These are phyloP conservation scores for Senna tora DNA, from an alignment of 306 rosid genomes.

Conservation along the genomic window DNA sequence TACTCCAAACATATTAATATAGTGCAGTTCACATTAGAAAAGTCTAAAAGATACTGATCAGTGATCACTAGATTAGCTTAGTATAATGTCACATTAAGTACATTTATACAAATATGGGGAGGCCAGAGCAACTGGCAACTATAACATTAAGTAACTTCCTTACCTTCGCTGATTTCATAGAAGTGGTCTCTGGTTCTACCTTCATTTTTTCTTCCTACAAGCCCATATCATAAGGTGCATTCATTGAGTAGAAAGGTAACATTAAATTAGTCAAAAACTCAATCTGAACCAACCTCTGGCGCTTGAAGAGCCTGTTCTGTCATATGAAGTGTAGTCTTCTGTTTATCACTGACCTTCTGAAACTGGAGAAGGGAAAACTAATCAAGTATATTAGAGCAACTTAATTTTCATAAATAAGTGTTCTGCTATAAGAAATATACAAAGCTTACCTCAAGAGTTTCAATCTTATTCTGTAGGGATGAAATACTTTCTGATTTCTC, in stretches of 20 bases:
- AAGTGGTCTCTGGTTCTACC: slow-evolving; percentile 14
- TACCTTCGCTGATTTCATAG: slow-evolving; percentile 26
- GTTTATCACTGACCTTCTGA: slow-evolving; percentile 27
- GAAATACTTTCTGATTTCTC: slow-evolving; percentile 31
- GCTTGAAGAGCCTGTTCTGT: slow-evolving; percentile 40
- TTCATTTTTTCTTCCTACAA: slow-evolving; percentile 34
- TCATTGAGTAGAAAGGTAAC: slow-evolving; percentile 8
- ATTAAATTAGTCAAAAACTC: neutral
- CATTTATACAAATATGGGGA: neutral
- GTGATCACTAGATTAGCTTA: neutral
- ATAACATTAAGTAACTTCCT: slow-evolving; percentile 15
- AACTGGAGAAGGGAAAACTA: slow-evolving; percentile 31
- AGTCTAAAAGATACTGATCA: neutral
- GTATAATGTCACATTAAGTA: neutral
- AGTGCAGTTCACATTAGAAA: neutral
- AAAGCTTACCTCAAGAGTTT: slow-evolving; percentile 24
- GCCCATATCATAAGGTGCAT: neutral
- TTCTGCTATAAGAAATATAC: neutral
- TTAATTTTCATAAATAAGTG: neutral
- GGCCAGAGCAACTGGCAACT: neutral
- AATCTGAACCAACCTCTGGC: slow-evolving; percentile 31
- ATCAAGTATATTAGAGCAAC: neutral
- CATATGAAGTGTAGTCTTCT: slow-evolving; percentile 32
- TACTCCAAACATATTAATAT: neutral
- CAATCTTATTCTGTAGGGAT: slow-evolving; percentile 2